Evolutionary conservation across 2,329 filamentous ascomycete genomes (phyloP).

Genomic region (Rhexocercosporidium sp.): DNA sequence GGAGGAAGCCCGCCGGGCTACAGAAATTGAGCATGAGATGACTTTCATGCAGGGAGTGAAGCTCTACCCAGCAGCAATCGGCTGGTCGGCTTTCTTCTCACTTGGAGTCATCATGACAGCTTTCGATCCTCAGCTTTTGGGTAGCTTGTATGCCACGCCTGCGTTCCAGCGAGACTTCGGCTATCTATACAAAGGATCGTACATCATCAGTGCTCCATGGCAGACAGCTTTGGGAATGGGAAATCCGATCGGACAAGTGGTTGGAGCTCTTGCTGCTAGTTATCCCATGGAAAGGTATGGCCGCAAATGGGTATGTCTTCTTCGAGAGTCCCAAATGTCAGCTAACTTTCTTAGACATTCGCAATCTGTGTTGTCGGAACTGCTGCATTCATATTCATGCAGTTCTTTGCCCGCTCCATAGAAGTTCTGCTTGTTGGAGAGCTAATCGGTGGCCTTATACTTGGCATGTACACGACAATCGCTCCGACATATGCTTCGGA

Average conservation of each 20-base stretch:
- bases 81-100: constrained; percentile 64
- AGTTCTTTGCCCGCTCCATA: constrained; percentile 28
- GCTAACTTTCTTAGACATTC: constrained; percentile 17
- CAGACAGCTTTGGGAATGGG: constrained; percentile 33
- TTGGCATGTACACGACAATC: background rate
- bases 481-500: constrained; percentile 47
- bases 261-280: constrained; percentile 55
- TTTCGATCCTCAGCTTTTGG: constrained; percentile 51
- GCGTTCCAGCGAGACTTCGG: constrained; percentile 50
- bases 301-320: constrained; percentile 16
- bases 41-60: constrained; percentile 24
- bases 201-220: constrained; percentile 55
- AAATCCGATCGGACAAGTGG: constrained; percentile 31
- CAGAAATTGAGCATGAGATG: constrained; percentile 27
- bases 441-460: constrained; percentile 42
- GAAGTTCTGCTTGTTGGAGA: constrained; percentile 30
- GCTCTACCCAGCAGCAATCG: constrained; percentile 23
- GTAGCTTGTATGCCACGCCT: constrained; percentile 47
- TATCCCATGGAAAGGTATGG: constrained; percentile 30
- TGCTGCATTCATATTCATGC: constrained; percentile 24
- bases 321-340: background rate
- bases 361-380: constrained; percentile 21
- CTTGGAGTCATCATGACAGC: constrained; percentile 63
- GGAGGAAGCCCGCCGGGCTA: constrained; percentile 23
- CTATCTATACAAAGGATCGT: constrained; percentile 39